A percentile compares a stretch with the other conserved stretches of the same genome.
Evolutionary conservation across 495 filamentous ascomycete species (phyloP).

Genomic region (Lepraria neglecta): DNA sequence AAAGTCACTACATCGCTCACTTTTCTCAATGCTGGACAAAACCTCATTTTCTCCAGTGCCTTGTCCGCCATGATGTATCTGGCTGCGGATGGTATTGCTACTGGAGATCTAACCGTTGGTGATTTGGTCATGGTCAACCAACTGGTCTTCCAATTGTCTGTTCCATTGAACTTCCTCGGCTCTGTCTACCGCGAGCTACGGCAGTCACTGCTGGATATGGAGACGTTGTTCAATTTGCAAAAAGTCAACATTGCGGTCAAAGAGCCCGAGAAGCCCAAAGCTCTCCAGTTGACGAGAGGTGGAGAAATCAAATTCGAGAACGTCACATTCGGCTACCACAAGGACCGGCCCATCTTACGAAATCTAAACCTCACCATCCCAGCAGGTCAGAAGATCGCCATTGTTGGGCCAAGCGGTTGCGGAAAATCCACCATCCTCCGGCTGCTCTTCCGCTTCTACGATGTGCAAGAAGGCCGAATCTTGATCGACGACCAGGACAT

Average conservation of each 20-base stretch:
- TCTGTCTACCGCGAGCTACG: slow-evolving; percentile 92
- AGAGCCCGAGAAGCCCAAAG: slow-evolving; percentile 64
- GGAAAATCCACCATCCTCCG: slow-evolving; percentile 92
- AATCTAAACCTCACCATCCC: slow-evolving; percentile 85
- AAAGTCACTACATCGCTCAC: slow-evolving; percentile 91
- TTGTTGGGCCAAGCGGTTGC: slow-evolving; percentile 92
- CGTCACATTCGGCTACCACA: slow-evolving; percentile 87
- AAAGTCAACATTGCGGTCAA: slow-evolving; percentile 89
- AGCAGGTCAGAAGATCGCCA: slow-evolving; percentile 88
- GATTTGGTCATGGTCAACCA: slow-evolving; percentile 98
- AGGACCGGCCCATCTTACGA: slow-evolving; percentile 78
- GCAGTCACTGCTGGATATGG: slow-evolving; percentile 95
- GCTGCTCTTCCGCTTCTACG: slow-evolving; percentile 90
- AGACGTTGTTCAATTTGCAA: slow-evolving; percentile 97
- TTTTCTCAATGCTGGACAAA: slow-evolving; percentile 95
- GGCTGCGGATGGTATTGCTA: slow-evolving; percentile 79
- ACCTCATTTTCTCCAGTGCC: slow-evolving; percentile 91
- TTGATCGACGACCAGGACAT: slow-evolving; percentile 91
- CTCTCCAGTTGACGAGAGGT: slow-evolving; percentile 63
- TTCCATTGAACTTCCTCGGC: slow-evolving; percentile 92
- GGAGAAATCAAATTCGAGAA: slow-evolving; percentile 93
- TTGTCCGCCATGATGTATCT: slow-evolving; percentile 98
- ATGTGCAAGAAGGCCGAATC: slow-evolving; percentile 80
- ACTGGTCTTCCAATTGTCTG: slow-evolving; percentile 94
- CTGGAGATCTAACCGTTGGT: slow-evolving; percentile 78